Conservation (phyloP, 1,284 basidiomycete species). For the Trichosporon sp. region DNA sequence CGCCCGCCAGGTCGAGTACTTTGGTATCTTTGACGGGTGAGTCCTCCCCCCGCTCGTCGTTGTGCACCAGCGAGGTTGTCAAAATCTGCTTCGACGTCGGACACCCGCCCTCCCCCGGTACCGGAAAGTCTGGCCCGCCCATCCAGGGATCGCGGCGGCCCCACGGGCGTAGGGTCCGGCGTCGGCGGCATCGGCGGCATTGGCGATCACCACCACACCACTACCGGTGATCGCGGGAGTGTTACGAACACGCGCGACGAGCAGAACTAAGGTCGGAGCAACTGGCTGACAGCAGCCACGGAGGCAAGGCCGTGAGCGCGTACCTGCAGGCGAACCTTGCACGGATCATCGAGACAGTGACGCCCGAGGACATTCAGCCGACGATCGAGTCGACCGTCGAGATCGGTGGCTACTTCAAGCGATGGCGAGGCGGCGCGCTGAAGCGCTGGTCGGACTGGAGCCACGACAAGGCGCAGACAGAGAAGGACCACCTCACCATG, state of each 20-base stretch:
- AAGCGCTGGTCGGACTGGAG: constrained; percentile 43
- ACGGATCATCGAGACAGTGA: constrained; percentile 72
- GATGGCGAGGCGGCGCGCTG: constrained; percentile 77
- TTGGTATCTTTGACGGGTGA: constrained; percentile 87
- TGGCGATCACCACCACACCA: background rate
- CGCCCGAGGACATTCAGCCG: constrained; percentile 69
- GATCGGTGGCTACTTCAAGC: constrained; percentile 75
- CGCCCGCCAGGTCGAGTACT: constrained; percentile 75
- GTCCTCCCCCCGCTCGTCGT: constrained; percentile 34
- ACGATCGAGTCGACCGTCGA: constrained; percentile 75
- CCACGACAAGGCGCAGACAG: constrained; percentile 17
- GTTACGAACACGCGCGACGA: background rate
- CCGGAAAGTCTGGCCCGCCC: background rate
- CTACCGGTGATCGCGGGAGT: background rate
- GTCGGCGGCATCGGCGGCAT: constrained; percentile 7
- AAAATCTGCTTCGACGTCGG: background rate
- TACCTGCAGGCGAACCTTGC: constrained; percentile 80
- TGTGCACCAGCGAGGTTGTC: background rate
- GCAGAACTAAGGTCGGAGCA: background rate
- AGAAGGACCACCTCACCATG: constrained; percentile 65
- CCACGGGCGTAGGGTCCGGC: background rate
- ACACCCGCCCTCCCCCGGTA: background rate
- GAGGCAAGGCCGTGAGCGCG: constrained; percentile 72
- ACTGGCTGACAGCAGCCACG: constrained; percentile 63
- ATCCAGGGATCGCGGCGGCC: background rate